These are phyloP conservation scores for Naumovozyma castellii DNA, from an alignment of 805 yeast genomes.

Conservation along the genomic window DNA sequence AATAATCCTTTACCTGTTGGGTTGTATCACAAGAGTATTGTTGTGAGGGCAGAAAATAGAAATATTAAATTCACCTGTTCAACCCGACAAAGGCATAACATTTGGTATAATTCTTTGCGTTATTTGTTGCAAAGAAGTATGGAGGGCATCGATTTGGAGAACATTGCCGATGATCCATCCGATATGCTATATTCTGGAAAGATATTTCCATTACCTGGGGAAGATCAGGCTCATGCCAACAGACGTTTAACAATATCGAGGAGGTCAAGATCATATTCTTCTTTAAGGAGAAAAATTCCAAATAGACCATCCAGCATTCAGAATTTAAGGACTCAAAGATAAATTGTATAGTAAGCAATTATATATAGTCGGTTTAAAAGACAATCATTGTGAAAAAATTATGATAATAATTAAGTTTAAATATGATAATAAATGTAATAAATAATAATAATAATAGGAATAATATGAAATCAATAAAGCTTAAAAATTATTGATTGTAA, in stretches of 20 bases:
- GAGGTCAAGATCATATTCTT: conserved; percentile 2
- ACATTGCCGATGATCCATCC: conserved; percentile 31
- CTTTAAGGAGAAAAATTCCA: conserved; percentile 2
- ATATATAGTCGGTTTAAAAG: too few relatives aligned
- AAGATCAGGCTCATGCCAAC: conserved; percentile 10
- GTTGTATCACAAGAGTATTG: conserved; percentile 70
- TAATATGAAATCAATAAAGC: too few relatives aligned
- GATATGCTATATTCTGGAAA: conserved; percentile 31
- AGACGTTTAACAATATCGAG: conserved; percentile 14
- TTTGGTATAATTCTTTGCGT: conserved; percentile 80
- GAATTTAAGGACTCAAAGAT: not conserved
- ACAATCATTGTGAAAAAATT: not conserved
- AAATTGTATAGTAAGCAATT: not conserved
- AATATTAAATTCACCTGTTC: conserved; percentile 77
- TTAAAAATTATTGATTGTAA: too few relatives aligned
- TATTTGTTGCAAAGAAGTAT: conserved; percentile 60
- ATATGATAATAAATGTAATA: not conserved
- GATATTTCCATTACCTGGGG: conserved; percentile 20
- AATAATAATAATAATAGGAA: not conserved
- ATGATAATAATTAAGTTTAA: not conserved
- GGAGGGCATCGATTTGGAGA: conserved; percentile 46
- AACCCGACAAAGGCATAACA: conserved; percentile 75
- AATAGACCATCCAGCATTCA: conserved; percentile 6
- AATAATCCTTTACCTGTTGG: conserved; percentile 86
- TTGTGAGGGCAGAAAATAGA: conserved; percentile 60